Base-by-base conservation (phyloP, 148 eudicot genomes). In the Spergularia bocconei region DNA sequence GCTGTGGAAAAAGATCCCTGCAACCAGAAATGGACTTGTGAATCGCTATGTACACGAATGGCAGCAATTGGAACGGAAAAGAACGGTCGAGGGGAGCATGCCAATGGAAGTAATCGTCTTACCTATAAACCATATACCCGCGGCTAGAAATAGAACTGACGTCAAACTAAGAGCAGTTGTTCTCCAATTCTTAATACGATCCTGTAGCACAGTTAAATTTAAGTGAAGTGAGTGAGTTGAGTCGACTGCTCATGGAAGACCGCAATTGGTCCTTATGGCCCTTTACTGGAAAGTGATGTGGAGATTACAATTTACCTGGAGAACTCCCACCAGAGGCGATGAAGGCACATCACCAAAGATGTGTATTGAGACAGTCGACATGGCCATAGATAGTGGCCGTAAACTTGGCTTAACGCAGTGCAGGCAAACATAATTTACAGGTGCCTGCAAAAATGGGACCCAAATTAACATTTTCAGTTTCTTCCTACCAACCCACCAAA, bases 301-400 rank as follows among this genome's bases (percentile, higher is more conserved):
- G 20, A 67, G 59, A n/a, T 20, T 64, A 12, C 68, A 60, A 14
- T n/a, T 25, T 70, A 95, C 98, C 98, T 95, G 94, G 62, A 95
- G 83, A 81, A 89, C 86, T 33, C 99, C 99, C 59, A 95, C 97
- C 63, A 95, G 93, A n/a, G 99, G 99, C 17, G 98, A 84, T 10
- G 99, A 96, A 47, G 99, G 98, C 69, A 96, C 99, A 65, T 96
- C 99, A 7, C 99, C 99, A 77, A 96, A 86, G 38, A 92, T 78
- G 78, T 96, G 99, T 79, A 96, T 96, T 44, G 90, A 74, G 19
- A 96, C 99, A 2, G 94, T 91, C 12, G 98, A 89, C 85, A 96
- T 92, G 55, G 99, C 98, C 98, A 96, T 92, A 70, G 99, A 85
- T 75, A 92, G 86, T 21, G 99, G 98, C 72, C 99, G 84, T 73